These are phyloP conservation scores for Marasmius oreades DNA, from an alignment of 1,284 basidiomycete genomes.

Conservation along the genomic window DNA sequence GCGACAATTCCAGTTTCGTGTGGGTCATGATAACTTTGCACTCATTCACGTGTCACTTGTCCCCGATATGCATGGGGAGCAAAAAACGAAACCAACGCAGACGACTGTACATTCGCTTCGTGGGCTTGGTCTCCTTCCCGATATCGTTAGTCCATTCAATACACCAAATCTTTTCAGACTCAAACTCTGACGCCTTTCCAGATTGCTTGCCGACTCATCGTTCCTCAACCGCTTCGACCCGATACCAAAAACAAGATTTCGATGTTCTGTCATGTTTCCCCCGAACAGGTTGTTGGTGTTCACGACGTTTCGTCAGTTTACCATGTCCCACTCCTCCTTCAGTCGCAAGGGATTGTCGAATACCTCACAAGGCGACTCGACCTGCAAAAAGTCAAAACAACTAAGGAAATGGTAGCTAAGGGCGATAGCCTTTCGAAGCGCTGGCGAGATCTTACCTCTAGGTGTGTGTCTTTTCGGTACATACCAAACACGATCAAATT, in stretches of 20 bases:
- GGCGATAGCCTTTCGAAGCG: conserved; percentile 67
- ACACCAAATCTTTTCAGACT: neutral
- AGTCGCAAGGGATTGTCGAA: conserved; percentile 87
- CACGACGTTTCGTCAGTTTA: conserved; percentile 98
- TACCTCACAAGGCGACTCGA: conserved; percentile 84
- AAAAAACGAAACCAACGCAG: conserved; percentile 99
- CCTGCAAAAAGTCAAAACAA: conserved; percentile 58
- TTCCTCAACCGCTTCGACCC: conserved; percentile 70
- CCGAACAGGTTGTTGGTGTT: conserved; percentile 94
- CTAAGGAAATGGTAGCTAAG: conserved; percentile 53
- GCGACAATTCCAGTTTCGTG: conserved; percentile 98
- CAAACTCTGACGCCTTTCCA: conserved; percentile 25
- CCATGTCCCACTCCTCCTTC: conserved; percentile 92
- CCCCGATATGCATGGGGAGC: conserved; percentile 97
- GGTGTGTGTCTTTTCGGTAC: conserved; percentile 37
- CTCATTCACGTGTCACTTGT: conserved; percentile 98
- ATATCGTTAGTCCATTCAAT: conserved; percentile 69
- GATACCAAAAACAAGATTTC: conserved; percentile 95
- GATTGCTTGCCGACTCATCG: conserved; percentile 89
- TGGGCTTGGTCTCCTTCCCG: conserved; percentile 90
- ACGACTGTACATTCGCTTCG: conserved; percentile 94
- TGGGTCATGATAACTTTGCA: conserved; percentile 96
- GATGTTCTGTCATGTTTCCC: conserved; percentile 98
- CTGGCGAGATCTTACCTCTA: conserved; percentile 85
- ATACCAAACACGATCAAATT: neutral